A percentile compares a stretch with the other conserved stretches of the same genome.
Evolutionary conservation across 2,329 filamentous ascomycete species (phyloP).

Genomic region (Ophiostoma piceae): DNA sequence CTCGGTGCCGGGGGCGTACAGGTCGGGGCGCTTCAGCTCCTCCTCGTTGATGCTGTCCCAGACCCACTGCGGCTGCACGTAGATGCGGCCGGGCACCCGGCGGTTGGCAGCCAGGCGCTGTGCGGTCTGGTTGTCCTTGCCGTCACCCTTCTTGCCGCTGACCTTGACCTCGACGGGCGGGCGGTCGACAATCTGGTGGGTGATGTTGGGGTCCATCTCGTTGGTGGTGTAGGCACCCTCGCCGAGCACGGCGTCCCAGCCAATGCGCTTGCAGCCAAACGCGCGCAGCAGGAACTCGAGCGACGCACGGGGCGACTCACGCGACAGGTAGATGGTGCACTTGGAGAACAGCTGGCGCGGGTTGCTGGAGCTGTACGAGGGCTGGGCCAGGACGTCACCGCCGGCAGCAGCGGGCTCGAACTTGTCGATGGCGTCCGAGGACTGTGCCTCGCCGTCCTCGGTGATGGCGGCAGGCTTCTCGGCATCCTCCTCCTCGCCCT

Average conservation of each 20-base stretch:
- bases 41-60: constrained; percentile 96
- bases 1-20: constrained; percentile 84
- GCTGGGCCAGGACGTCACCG: constrained; percentile 81
- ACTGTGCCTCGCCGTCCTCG: constrained; percentile 44
- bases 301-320: constrained; percentile 84
- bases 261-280: constrained; percentile 92
- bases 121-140: constrained; percentile 57
- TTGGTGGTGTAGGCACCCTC: constrained; percentile 89
- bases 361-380: constrained; percentile 59
- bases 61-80: constrained; percentile 96
- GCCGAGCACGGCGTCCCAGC: constrained; percentile 87
- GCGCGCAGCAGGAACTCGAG: constrained; percentile 89
- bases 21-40: constrained; percentile 76
- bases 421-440: constrained; percentile 70
- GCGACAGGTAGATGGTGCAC: constrained; percentile 86
- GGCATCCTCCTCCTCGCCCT: constrained; percentile 38
- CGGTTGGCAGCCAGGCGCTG: constrained; percentile 57
- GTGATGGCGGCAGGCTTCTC: constrained; percentile 39
- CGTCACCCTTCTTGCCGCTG: constrained; percentile 42
- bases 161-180: constrained; percentile 63
- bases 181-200: constrained; percentile 92
- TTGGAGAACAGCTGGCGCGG: constrained; percentile 75
- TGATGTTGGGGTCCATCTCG: constrained; percentile 82
- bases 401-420: constrained; percentile 81
- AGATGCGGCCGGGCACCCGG: constrained; percentile 83